A percentile compares a stretch with the other conserved stretches of the same genome.
phyloP scores from a whole-genome alignment of 805 yeast species.

The Yarrowia sp. region DNA sequence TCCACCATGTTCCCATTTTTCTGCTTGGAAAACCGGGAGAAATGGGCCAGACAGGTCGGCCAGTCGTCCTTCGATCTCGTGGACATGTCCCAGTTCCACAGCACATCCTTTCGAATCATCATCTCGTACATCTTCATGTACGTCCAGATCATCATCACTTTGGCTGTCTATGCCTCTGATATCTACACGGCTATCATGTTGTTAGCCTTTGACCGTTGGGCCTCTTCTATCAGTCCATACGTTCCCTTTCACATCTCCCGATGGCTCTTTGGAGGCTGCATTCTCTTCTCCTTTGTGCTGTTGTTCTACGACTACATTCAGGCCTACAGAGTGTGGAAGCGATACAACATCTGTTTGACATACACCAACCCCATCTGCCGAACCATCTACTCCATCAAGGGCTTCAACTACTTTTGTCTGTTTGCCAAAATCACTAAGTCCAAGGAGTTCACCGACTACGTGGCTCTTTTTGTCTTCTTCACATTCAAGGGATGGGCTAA shows the following conservation, averaged over 20 bases:
- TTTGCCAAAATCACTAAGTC: constrained; percentile 72
- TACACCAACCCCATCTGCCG: constrained; percentile 73
- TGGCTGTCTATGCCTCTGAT: constrained; percentile 68
- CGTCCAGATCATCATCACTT: constrained; percentile 56
- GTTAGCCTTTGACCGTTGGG: constrained; percentile 75
- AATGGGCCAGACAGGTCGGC: constrained; percentile 44
- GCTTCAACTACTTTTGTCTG: constrained; percentile 74
- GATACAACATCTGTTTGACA: constrained; percentile 70
- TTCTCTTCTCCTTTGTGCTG: constrained; percentile 69
- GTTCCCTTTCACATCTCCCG: constrained; percentile 60
- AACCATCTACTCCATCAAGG: constrained; percentile 60
- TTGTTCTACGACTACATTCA: constrained; percentile 62
- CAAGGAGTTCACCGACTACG: constrained; percentile 67
- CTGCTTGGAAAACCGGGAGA: constrained; percentile 35
- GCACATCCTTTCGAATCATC: constrained; percentile 44
- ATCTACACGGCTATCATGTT: constrained; percentile 79
- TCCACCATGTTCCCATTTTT: constrained; percentile 13
- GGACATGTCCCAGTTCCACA: constrained; percentile 43
- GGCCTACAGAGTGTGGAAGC: constrained; percentile 64
- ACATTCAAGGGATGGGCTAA: constrained; percentile 68
- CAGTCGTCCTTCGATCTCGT: constrained; percentile 43
- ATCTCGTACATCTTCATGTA: constrained; percentile 49
- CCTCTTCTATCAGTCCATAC: constrained; percentile 58
- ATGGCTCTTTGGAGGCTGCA: constrained; percentile 85
- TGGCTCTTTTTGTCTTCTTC: constrained; percentile 68